These are phyloP conservation scores for Tagetes patula DNA, from an alignment of 129 eudicot species.

Conservation along the genomic window DNA sequence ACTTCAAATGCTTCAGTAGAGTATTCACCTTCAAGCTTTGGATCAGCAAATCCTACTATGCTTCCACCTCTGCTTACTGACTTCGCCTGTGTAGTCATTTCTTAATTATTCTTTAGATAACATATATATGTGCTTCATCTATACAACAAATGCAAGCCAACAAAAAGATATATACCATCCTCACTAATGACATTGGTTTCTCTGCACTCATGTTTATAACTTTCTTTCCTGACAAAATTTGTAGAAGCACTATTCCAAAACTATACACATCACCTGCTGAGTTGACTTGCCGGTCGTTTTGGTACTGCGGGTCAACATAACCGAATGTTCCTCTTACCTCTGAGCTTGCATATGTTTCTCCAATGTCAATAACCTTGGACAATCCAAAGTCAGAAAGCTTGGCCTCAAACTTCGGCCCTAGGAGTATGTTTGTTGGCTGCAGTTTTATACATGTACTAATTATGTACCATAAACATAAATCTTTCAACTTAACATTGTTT, in stretches of 20 bases:
- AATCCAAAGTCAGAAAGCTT: conserved; percentile 72
- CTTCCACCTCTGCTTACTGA: conserved; percentile 42
- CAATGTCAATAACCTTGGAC: conserved; percentile 61
- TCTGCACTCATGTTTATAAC: conserved; percentile 61
- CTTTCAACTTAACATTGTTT: not conserved
- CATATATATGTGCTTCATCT: not conserved
- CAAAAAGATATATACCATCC: conserved; percentile 37
- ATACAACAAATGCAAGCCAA: not conserved
- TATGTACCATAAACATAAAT: not conserved
- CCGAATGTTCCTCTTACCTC: conserved; percentile 79
- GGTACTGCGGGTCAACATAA: conserved; percentile 70
- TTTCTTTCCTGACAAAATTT: conserved; percentile 60
- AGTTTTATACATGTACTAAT: not conserved
- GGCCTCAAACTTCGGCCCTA: conserved; percentile 60
- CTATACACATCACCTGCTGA: conserved; percentile 63
- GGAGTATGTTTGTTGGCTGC: conserved; percentile 73
- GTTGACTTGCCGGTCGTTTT: conserved; percentile 49
- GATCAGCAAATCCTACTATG: conserved; percentile 55
- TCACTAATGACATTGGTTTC: conserved; percentile 57
- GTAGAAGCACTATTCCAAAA: conserved; percentile 63
- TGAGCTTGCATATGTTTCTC: conserved; percentile 54
- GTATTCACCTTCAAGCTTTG: conserved; percentile 51
- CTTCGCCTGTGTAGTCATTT: conserved; percentile 45
- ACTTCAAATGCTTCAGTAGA: conserved; percentile 52
- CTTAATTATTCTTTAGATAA: not conserved